Evolutionary conservation across 805 yeast genomes (phyloP).

Genomic region (Candida ponderosae): DNA sequence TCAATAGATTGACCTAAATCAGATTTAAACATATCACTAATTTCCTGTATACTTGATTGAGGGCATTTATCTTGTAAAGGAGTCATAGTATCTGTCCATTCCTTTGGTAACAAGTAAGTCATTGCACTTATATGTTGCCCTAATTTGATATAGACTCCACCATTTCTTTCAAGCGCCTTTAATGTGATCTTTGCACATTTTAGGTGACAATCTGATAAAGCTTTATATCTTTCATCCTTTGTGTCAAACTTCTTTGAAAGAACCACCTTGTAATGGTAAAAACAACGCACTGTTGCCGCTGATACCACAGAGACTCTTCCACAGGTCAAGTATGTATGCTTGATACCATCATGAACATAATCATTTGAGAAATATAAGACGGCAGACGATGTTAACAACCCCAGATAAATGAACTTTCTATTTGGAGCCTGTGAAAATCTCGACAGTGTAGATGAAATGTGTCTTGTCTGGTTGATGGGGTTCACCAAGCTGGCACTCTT

Average conservation of each 20-base stretch:
- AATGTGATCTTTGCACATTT: slow-evolving; percentile 75
- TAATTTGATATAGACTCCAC: slow-evolving; percentile 87
- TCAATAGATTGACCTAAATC: slow-evolving; percentile 59
- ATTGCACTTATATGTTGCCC: slow-evolving; percentile 94
- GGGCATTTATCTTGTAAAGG: slow-evolving; percentile 93
- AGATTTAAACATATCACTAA: slow-evolving; percentile 51
- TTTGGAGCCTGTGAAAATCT: neutral
- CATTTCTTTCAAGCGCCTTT: slow-evolving; percentile 73
- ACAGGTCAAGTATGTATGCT: slow-evolving; percentile 44
- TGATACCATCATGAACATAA: slow-evolving; percentile 40
- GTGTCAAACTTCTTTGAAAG: slow-evolving; percentile 36
- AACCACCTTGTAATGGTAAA: slow-evolving; percentile 55
- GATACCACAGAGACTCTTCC: slow-evolving; percentile 57
- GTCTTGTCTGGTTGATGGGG: neutral
- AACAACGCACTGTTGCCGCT: slow-evolving; percentile 65
- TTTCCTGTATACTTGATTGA: slow-evolving; percentile 60
- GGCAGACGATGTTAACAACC: neutral
- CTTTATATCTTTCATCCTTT: slow-evolving; percentile 39
- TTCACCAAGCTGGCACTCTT: no score
- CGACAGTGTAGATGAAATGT: neutral
- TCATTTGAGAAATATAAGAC: slow-evolving; percentile 6
- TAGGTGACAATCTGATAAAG: slow-evolving; percentile 59
- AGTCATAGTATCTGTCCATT: slow-evolving; percentile 94
- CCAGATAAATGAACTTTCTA: neutral
- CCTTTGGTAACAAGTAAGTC: slow-evolving; percentile 82